Evolutionary conservation across 192 early-diverging fungal species (phyloP).

Genomic region (Backusella australiensis): DNA sequence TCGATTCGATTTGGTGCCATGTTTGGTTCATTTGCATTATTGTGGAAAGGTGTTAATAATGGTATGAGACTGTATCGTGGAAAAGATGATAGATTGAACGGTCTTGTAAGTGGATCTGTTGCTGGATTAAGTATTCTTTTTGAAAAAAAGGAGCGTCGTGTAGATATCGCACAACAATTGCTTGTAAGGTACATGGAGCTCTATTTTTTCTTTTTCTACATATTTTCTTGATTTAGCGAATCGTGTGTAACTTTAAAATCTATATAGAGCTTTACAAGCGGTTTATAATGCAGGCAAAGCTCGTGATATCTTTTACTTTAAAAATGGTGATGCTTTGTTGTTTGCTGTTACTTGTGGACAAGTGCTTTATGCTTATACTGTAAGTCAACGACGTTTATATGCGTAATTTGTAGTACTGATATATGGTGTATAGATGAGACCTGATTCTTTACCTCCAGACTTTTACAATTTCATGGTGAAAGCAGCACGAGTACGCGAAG

Average conservation of each 20-base stretch:
- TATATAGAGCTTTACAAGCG: conserved; percentile 52
- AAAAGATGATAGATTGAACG: conserved; percentile 55
- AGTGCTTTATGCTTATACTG: conserved; percentile 58
- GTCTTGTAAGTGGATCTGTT: conserved; percentile 50
- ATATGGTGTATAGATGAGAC: conserved; percentile 47
- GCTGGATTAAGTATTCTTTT: conserved; percentile 54
- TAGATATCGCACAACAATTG: conserved; percentile 55
- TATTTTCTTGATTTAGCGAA: not conserved
- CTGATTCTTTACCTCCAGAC: conserved; percentile 52
- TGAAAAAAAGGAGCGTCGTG: conserved; percentile 53
- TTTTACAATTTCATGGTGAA: conserved; percentile 63
- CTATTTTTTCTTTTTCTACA: conserved; percentile 5
- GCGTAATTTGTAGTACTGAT: not conserved
- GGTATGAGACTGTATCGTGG: conserved; percentile 46
- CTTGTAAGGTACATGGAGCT: conserved; percentile 46
- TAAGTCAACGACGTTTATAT: conserved; percentile 31
- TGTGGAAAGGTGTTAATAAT: conserved; percentile 76
- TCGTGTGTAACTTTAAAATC: not conserved
- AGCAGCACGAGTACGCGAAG: conserved; percentile 57
- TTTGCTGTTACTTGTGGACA: conserved; percentile 54
- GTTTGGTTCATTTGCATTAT: conserved; percentile 73
- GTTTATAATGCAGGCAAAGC: conserved; percentile 54
- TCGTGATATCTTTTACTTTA: conserved; percentile 51
- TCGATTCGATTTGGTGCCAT: conserved; percentile 69
- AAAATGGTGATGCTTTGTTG: conserved; percentile 53